Evolutionary conservation across 169 alveolate species (phyloP), one percentile per base, ranked within the genome.

Genomic region (Babesia ovis): DNA sequence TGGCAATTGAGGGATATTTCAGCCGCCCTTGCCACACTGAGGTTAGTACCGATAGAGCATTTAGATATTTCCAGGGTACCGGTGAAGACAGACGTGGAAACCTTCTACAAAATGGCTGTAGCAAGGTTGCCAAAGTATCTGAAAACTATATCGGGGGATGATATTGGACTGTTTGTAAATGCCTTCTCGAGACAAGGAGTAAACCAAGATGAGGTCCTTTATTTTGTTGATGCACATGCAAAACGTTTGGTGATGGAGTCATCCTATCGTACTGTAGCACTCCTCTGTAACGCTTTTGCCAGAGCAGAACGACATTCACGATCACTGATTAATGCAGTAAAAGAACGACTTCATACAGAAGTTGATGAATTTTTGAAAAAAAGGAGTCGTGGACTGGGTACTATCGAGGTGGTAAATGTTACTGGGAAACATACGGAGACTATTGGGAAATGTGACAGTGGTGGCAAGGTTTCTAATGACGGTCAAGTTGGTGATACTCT

Each of bases 1-100:
- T 77, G 83, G 86, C 81, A 77, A 11, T 46, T 68, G 16, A 67
- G 86, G 53, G 86, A 77, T 12, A 32, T 77, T 5, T 55, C 60
- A 4, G 62, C 86, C 6, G 66, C 86, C 4, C 59, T 77, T 31
- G 83, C 86, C 3, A 54, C 83, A 3, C 68, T 77, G 27, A 56
- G 77, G 67, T 57, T 32, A 35, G 48, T 1, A 16, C 20, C 3
- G 32, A 6, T 29, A n/a, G 5, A 20, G 37, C 29, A 29, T 27
- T 20, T 3, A 57, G 23, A 1, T 14, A 4, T 4, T 6, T 11
- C 32, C 67, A 57, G 67, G 58, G 57, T 68, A 35, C 79, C 42
- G 8, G 37, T 18, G 23, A 27, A 23, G 1, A 79, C 67, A 20
- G 42, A 22, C 2, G 60, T 67, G 14, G 73, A 62, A 23, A 50